Base-by-base conservation (phyloP, 2,329 filamentous ascomycete species). In the Thelonectria blattea region DNA sequence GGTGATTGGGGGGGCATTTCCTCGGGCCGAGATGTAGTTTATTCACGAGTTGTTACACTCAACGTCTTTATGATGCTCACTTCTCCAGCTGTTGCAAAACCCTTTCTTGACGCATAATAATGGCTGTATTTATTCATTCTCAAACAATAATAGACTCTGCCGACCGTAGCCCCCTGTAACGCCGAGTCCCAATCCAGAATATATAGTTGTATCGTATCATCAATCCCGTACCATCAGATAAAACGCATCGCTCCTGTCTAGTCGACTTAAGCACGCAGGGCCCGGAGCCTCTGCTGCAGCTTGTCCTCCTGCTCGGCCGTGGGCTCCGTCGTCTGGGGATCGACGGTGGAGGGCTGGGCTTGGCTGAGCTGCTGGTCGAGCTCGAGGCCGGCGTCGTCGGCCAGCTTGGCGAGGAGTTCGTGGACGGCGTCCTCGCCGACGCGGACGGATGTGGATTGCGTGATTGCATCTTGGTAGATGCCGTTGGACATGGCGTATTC, bases 391-490 rank as follows among this genome's bases (percentile, higher is more conserved):
- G 91, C 92, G 75, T 96, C 92, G 75, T 96, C 93, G 64, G 92
- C 92, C 45, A 95, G 86, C 78, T 96, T 91, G 65, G 87, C 89
- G 78, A 96, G 90, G 63, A 96, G 79, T 67, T 92, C 88, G 75
- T 96, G 92, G 2, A 96, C 92, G 67, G 93, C 92, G 68, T 96
- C 92, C 74, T 96, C 77, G 80, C 91, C 79, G 79, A 93, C 75
- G 81, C 91, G 74, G 80, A 89, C 71, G 77, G 91, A 75, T 1
- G 92, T 96, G 39, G 90, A 90, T 62, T 90, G 89, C 20, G 86
- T 88, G 63, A 93, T 94, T 61, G 92, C 91, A 72, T 93, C 92
- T 76, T 94, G 91, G 77, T 95, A 95, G 77, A 93, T 92, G 67
- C 88, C 84, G 75, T 86, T 87, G 73, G 80, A 83, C 78, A 88